Percentiles rank a stretch among this genome's conserved stretches.
These are phyloP conservation scores for Licmophora abbreviata DNA, from an alignment of 108 stramenopile genomes.

Conservation along the genomic window DNA sequence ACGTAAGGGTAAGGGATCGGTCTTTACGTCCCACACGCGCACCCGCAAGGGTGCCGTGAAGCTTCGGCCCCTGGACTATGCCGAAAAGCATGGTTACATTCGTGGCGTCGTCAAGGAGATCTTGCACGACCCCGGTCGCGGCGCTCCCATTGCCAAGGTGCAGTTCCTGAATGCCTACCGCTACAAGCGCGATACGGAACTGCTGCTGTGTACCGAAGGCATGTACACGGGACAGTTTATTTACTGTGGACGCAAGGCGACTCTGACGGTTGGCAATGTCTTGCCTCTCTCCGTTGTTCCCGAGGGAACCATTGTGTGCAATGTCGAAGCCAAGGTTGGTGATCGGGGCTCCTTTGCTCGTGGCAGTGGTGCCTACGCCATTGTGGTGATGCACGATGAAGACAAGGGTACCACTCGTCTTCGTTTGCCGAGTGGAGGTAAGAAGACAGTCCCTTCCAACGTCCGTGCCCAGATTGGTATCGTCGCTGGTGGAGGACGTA, in stretches of 20 bases:
- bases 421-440: constrained; percentile 96
- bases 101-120: constrained; percentile 98
- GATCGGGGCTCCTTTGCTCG: constrained; percentile 97
- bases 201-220: constrained; percentile 96
- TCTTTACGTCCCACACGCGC: constrained; percentile 95
- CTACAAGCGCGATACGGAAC: constrained; percentile 91
- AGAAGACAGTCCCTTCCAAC: constrained; percentile 92
- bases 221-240: constrained; percentile 99
- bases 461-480: constrained; percentile 98
- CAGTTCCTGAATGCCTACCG: constrained; percentile 98
- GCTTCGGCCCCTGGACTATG: constrained; percentile 94
- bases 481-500: constrained; percentile 98
- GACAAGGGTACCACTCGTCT: constrained; percentile 98
- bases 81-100: constrained; percentile 97
- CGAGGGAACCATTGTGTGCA: constrained; percentile 99
- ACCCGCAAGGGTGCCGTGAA: constrained; percentile 98
- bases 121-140: constrained; percentile 97
- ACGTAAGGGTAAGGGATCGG: constrained; percentile 95
- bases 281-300: constrained; percentile 90
- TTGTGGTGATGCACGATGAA: constrained; percentile 97
- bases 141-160: constrained; percentile 96
- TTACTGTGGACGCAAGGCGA: constrained; percentile 98
- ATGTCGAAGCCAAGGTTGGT: constrained; percentile 90
- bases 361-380: constrained; percentile 94
- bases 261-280: constrained; percentile 93